Evolutionary conservation across 2,329 filamentous ascomycete genomes (phyloP), one percentile per base, ranked within the genome.

Genomic region (Ophiocordyceps camponoti-saundersi): DNA sequence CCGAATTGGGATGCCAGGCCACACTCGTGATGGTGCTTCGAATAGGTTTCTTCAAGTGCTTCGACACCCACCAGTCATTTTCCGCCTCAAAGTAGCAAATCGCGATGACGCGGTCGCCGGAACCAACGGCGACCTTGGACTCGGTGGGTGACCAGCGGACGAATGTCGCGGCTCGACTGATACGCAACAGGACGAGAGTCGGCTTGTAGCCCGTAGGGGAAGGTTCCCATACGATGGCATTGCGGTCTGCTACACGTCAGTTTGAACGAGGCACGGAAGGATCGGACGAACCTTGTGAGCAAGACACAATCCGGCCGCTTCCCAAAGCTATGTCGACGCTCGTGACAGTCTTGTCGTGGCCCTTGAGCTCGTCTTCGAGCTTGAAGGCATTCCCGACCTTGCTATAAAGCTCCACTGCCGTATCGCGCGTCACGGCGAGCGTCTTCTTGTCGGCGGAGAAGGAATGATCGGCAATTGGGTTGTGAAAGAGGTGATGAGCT

Each of bases 11-110:
- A 65, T 98, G 92, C 92, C 92, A 98, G 48, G 83, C 82, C 42
- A 98, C 79, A 16, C 85, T 88, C 48, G 92, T 96, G 57, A 98
- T 90, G 48, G 92, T 98, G 63, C 88, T 95, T 55, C 90, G 85
- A 58, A 98, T 94, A 20, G 92, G 92, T 76, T 96, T 98, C 79
- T 96, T 96, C 60, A 98, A 69, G 67, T 98, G 92, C 74, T 98
- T 98, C 36, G 89, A 95, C 41, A 98, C 90, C 92, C 92, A 98
- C 92, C 92, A 98, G 71, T 98, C 89, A 66, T 98, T 95, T 66
- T 98, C 92, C 63, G 95, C 86, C 61, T 98, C 92, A 57, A 98
- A 98, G 71, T 96, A 96, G 73, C 92, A 98, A 56, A 96, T 77
- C 40, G 92, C 88, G 58, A 98, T 95, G 53, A 95, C 84, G 52